Evolutionary conservation across 257 asterid species (phyloP).

Genomic region (Rauvolfia tetraphylla): DNA sequence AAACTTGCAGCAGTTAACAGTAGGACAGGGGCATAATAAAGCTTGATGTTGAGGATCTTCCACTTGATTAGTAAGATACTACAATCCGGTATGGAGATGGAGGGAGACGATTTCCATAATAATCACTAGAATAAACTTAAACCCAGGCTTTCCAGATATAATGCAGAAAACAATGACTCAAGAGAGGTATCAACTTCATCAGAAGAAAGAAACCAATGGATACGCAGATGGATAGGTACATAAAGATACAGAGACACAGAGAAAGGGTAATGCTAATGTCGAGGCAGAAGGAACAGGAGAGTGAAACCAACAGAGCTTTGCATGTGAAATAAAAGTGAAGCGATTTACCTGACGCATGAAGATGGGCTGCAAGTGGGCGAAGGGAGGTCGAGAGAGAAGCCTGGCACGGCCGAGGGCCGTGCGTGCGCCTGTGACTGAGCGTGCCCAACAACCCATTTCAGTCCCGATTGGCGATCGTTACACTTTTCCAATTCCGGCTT

Average conservation of each 20-base stretch:
- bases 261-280: neutral
- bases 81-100: neutral
- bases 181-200: too few relatives aligned
- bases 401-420: neutral
- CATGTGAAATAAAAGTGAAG: neutral
- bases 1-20: neutral
- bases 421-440: neutral
- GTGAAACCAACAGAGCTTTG: neutral
- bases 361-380: neutral
- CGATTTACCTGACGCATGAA: constrained; percentile 20
- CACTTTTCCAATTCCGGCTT: neutral
- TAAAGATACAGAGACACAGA: neutral
- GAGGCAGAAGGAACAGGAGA: neutral
- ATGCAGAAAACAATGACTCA: neutral
- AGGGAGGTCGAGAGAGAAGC: neutral
- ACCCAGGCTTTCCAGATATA: neutral
- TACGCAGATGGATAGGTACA: neutral
- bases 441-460: constrained; percentile 1
- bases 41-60: neutral
- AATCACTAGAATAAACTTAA: neutral
- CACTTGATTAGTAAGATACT: neutral
- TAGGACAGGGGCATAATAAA: neutral
- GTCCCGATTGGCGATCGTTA: neutral
- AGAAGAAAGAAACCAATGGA: neutral
- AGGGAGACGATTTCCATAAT: neutral